These are phyloP conservation scores for Ophiostoma populinum DNA, from an alignment of 2,329 filamentous ascomycete genomes.

Conservation along the genomic window DNA sequence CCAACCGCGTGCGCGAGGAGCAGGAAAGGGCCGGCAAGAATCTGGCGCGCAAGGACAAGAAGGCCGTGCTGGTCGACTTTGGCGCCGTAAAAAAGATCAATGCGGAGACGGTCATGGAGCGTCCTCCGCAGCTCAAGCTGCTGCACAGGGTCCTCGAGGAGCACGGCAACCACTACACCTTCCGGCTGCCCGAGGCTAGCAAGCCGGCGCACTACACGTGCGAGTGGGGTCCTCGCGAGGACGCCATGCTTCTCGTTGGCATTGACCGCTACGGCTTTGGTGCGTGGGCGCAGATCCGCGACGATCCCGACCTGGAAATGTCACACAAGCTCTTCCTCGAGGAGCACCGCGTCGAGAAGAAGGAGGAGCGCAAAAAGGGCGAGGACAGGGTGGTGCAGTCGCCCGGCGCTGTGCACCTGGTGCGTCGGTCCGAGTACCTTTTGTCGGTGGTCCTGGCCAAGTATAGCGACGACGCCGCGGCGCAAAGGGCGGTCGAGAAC, in stretches of 20 bases:
- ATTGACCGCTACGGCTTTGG: constrained; percentile 91
- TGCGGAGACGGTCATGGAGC: constrained; percentile 83
- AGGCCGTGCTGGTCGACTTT: constrained; percentile 91
- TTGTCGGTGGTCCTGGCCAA: constrained; percentile 83
- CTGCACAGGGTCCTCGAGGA: constrained; percentile 57
- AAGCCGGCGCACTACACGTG: constrained; percentile 87
- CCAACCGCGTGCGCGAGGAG: constrained; percentile 56
- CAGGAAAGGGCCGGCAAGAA: constrained; percentile 69
- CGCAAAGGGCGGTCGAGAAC: constrained; percentile 71
- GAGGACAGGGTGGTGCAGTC: constrained; percentile 75
- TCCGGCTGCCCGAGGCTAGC: constrained; percentile 77
- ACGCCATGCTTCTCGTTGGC: constrained; percentile 91
- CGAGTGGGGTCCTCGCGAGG: constrained; percentile 80
- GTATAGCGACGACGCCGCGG: constrained; percentile 58
- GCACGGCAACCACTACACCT: constrained; percentile 53
- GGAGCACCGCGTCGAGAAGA: constrained; percentile 95
- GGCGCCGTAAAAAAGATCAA: constrained; percentile 88
- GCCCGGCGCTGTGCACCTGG: constrained; percentile 91
- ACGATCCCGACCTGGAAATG: constrained; percentile 75
- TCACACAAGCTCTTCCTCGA: constrained; percentile 88
- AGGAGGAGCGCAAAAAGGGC: constrained; percentile 70
- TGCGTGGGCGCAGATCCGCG: constrained; percentile 85
- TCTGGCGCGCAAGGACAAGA: constrained; percentile 91
- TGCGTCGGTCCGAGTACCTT: constrained; percentile 85
- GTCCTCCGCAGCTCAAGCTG: constrained; percentile 75